These are phyloP conservation scores for Leccinum arenicola DNA, from an alignment of 768 basidiomycete species.

Conservation along the genomic window DNA sequence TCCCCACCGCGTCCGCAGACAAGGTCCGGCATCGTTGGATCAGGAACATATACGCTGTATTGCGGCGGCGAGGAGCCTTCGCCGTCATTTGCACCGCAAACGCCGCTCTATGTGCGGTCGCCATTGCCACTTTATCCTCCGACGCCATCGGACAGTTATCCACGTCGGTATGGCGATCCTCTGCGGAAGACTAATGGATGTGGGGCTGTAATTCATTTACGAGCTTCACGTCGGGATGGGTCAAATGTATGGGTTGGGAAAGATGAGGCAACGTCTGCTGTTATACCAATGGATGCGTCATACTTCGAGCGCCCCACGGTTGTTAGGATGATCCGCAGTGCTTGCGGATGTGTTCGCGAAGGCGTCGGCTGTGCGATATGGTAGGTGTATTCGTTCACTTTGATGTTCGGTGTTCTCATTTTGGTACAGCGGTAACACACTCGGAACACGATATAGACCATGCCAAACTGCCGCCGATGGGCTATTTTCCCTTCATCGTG, in stretches of 20 bases:
- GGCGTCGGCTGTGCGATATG: slow-evolving; percentile 65
- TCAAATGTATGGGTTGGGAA: slow-evolving; percentile 60
- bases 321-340: slow-evolving; percentile 49
- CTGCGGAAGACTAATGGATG: slow-evolving; percentile 50
- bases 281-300: slow-evolving; percentile 52
- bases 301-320: slow-evolving; percentile 55
- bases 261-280: slow-evolving; percentile 46
- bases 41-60: slow-evolving; percentile 36
- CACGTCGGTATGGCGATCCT: slow-evolving; percentile 5
- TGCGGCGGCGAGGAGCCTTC: slow-evolving; percentile 38
- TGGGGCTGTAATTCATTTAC: slow-evolving; percentile 57
- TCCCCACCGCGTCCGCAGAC: slow-evolving; percentile 23
- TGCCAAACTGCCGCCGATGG: slow-evolving; percentile 56
- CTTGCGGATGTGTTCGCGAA: slow-evolving; percentile 67
- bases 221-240: slow-evolving; percentile 50
- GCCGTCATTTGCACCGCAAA: slow-evolving; percentile 6
- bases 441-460: slow-evolving; percentile 61
- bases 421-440: slow-evolving; percentile 53
- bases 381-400: slow-evolving; percentile 29
- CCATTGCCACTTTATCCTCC: slow-evolving; percentile 36
- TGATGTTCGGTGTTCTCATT: slow-evolving; percentile 10
- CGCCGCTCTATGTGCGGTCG: slow-evolving; percentile 32
- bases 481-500: slow-evolving; percentile 30
- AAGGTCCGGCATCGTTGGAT: slow-evolving; percentile 10
- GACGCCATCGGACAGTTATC: slow-evolving; percentile 20